Evolutionary conservation across 2,329 filamentous ascomycete species (phyloP), one percentile per base, ranked within the genome.

Genomic region (Penicillium sp.): DNA sequence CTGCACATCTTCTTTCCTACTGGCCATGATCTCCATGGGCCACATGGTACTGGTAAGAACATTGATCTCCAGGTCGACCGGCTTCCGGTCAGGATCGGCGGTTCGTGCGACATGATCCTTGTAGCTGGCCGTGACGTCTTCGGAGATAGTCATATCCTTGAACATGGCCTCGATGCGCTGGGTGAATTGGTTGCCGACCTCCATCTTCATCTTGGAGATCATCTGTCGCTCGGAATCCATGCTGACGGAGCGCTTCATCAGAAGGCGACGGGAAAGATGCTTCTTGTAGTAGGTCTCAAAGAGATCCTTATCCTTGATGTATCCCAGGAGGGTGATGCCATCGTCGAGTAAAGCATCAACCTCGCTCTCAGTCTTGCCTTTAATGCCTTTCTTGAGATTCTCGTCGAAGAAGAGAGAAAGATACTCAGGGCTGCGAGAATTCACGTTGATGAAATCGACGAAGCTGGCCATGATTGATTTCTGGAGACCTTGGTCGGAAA

Each of bases 251-350:
- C 93, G 94, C 60, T 84, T 87, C 69, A 93, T 87, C 13, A 98
- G 74, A 28, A 98, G 72, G 36, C 93, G 82, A 44, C 87, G 84
- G 30, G 87, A 91, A 16, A 98, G 77, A 67, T 98, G 93, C 63
- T 94, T 94, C 73, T 97, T 95, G 73, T 98, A 97, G 66, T 98
- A 98, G 4, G 86, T 81, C 70, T 98, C 91, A 58, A 98, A 96
- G 53, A 94, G 76, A 62, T 98, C 93, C 68, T 91, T 93, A 58
- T 97, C 91, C 39, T 83, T 80, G 25, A 98, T 79, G 54, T 94
- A 96, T 31, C 89, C 83, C 36, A 98, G 78, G 5, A 98, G 73
- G 0, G 84, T 81, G 45, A 95, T 94, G 9, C 90, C 90, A 61
- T 93, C 94, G 43, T 96, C 90, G 27, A 97, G 73, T 1, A 94